Percentiles rank a stretch among this genome's conserved stretches.
phyloP scores from a whole-genome alignment of 2,329 filamentous ascomycete genomes.

The Venturia effusa region DNA sequence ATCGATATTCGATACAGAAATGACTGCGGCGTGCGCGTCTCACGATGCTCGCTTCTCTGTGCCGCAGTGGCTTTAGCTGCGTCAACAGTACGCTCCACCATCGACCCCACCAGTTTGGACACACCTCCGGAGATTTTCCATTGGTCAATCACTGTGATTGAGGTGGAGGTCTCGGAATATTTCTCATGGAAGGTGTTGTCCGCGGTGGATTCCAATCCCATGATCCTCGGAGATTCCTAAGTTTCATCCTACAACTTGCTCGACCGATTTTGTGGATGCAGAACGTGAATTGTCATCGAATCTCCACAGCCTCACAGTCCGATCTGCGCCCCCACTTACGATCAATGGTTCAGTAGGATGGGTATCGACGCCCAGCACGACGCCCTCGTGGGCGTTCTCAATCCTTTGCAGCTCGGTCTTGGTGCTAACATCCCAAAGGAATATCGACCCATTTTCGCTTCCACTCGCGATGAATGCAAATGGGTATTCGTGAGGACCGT shows the following conservation, averaged over 20 bases:
- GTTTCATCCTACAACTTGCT: background rate
- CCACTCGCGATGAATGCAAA: slow-evolving; percentile 64
- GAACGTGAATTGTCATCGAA: background rate
- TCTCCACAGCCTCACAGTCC: slow-evolving; percentile 51
- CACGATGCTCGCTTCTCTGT: background rate
- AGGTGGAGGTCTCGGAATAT: background rate
- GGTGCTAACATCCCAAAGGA: slow-evolving; percentile 82
- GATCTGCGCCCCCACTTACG: slow-evolving; percentile 52
- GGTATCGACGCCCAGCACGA: slow-evolving; percentile 50
- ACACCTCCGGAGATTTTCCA: background rate
- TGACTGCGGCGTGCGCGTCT: background rate
- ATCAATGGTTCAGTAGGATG: slow-evolving; percentile 43
- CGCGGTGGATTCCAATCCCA: background rate
- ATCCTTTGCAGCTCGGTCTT: slow-evolving; percentile 64
- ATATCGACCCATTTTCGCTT: slow-evolving; percentile 74
- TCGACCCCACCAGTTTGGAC: background rate
- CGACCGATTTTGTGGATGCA: background rate
- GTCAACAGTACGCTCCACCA: background rate
- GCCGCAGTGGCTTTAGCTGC: background rate
- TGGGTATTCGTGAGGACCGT: slow-evolving; percentile 25
- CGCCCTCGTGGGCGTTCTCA: slow-evolving; percentile 38
- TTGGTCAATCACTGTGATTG: background rate
- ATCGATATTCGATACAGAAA: background rate
- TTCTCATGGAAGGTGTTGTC: background rate
- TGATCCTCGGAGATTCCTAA: background rate